These are phyloP conservation scores for Dothistroma septosporum DNA, from an alignment of 2,329 filamentous ascomycete genomes.

Conservation along the genomic window DNA sequence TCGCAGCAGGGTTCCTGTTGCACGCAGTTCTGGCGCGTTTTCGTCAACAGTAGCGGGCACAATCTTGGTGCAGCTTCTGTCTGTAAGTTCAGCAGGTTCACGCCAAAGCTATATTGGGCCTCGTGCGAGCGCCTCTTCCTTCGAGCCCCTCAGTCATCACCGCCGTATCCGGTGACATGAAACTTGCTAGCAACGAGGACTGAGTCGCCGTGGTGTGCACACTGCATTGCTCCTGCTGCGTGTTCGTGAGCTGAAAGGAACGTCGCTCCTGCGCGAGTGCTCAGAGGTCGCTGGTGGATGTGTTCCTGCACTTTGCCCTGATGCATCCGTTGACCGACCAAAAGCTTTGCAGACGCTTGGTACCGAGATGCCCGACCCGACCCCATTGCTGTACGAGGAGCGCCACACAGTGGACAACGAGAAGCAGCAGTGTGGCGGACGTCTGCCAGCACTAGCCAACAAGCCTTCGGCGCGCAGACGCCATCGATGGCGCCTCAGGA, in stretches of 20 bases:
- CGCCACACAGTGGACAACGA: neutral
- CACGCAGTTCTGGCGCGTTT: neutral
- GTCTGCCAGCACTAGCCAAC: neutral
- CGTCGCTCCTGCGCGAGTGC: neutral
- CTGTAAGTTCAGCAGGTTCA: neutral
- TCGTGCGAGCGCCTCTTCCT: slow-evolving; percentile 1
- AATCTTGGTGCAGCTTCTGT: neutral
- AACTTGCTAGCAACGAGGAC: slow-evolving; percentile 1
- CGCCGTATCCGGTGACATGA: neutral
- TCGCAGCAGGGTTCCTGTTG: neutral
- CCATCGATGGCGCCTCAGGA: neutral
- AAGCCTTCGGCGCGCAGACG: neutral
- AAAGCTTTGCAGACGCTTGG: neutral
- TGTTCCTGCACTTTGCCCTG: neutral
- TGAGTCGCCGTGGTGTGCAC: neutral
- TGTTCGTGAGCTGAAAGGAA: neutral
- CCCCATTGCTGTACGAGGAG: neutral
- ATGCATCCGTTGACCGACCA: neutral
- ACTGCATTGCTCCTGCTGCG: neutral
- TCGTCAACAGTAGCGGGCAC: neutral
- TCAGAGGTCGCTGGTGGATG: neutral
- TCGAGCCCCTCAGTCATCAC: neutral
- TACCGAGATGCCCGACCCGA: neutral
- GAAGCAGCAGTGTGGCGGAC: neutral
- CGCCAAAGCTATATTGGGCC: neutral